phyloP scores from a whole-genome alignment of 305 asterid species.

The Fraxinus baroniana region DNA sequence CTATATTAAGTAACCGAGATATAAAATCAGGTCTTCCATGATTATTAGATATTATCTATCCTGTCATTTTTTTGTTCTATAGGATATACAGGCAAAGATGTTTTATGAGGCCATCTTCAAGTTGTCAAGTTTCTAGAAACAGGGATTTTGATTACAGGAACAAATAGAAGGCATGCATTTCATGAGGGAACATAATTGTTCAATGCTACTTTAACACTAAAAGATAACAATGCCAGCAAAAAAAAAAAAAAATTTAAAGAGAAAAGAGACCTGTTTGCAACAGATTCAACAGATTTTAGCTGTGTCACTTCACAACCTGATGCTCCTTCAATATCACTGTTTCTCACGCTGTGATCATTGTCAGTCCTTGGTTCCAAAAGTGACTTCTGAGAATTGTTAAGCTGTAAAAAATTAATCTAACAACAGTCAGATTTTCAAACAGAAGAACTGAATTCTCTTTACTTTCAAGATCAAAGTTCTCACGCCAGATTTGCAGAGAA shows the following conservation, averaged over 20 bases:
- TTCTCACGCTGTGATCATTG: constrained; percentile 23
- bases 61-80: not conserved
- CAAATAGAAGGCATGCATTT: not conserved
- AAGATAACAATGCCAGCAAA: not conserved
- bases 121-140: not conserved
- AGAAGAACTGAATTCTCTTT: not conserved
- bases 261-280: constrained; percentile 36
- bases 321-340: constrained; percentile 34
- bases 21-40: not conserved
- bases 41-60: not conserved
- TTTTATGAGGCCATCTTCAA: not conserved
- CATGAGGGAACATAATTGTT: not conserved
- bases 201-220: not conserved
- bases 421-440: constrained; percentile 15
- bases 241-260: constrained; percentile 12
- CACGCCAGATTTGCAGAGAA: not conserved
- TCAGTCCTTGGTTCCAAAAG: constrained; percentile 32
- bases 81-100: not conserved
- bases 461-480: constrained; percentile 7
- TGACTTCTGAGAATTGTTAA: constrained; percentile 26
- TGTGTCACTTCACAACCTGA: constrained; percentile 33
- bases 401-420: constrained; percentile 24
- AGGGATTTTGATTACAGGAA: not conserved
- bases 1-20: not conserved
- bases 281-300: constrained; percentile 29